These are phyloP conservation scores for Pleurotus citrinopileatus DNA, from an alignment of 768 basidiomycete species.

Conservation along the genomic window DNA sequence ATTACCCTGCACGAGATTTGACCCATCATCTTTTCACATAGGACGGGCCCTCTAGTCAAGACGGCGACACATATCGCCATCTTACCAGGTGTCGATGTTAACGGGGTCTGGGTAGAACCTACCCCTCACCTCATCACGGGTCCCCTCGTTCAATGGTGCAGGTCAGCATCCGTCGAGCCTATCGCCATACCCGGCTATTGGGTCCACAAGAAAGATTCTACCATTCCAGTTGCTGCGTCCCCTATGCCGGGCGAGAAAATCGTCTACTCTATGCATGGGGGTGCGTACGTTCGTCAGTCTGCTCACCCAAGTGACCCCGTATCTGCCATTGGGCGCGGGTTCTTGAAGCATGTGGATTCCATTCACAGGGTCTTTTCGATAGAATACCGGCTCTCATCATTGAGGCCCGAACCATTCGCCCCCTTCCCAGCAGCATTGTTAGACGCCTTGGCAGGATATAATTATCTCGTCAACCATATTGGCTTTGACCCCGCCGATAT, in stretches of 20 bases:
- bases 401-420: slow-evolving; percentile 37
- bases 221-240: slow-evolving; percentile 30
- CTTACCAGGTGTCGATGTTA: slow-evolving; percentile 33
- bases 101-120: slow-evolving; percentile 48
- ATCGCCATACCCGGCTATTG: slow-evolving; percentile 56
- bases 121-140: slow-evolving; percentile 41
- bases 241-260: slow-evolving; percentile 53
- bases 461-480: slow-evolving; percentile 57
- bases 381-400: slow-evolving; percentile 69
- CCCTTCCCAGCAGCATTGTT: slow-evolving; percentile 77
- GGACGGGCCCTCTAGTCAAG: not conserved
- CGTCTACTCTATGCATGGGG: slow-evolving; percentile 63
- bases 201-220: slow-evolving; percentile 40
- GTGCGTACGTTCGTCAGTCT: slow-evolving; percentile 50
- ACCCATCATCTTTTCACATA: not conserved
- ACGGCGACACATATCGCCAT: slow-evolving; percentile 40
- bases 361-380: slow-evolving; percentile 54
- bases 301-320: slow-evolving; percentile 55
- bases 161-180: slow-evolving; percentile 34
- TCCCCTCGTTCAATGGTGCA: slow-evolving; percentile 38
- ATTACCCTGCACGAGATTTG: not conserved
- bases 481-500: slow-evolving; percentile 60
- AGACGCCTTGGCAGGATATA: slow-evolving; percentile 72
- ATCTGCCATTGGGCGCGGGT: slow-evolving; percentile 40
- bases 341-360: slow-evolving; percentile 41